phyloP scores from a whole-genome alignment of 2,329 filamentous ascomycete genomes.

The Neopestalotiopsis sp. region DNA sequence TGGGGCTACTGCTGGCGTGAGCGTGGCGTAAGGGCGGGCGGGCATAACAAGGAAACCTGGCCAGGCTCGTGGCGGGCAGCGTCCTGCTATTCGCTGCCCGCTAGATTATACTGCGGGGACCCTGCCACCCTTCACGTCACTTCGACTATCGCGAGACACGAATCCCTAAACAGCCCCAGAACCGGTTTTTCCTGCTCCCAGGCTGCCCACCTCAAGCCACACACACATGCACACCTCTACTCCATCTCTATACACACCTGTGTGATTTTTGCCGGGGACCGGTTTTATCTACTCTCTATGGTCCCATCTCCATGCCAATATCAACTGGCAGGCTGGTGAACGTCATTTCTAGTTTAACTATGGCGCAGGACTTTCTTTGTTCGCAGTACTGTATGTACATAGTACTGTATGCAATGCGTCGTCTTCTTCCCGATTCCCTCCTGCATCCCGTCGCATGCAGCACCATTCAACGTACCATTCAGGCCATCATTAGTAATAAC shows the following conservation, averaged over 20 bases:
- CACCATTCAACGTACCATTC: no score
- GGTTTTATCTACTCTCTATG: no score
- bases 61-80: background rate
- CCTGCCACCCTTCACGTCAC: slow-evolving; percentile 19
- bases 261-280: no score
- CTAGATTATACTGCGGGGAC: slow-evolving; percentile 15
- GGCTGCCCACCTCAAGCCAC: slow-evolving; percentile 29
- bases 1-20: background rate
- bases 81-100: slow-evolving; percentile 2
- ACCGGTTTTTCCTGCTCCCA: slow-evolving; percentile 32
- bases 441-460: no score
- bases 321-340: slow-evolving; percentile 25
- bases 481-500: no score
- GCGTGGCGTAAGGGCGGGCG: background rate
- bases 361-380: slow-evolving; percentile 18
- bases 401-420: no score
- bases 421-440: no score
- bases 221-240: slow-evolving; percentile 13
- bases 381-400: no score
- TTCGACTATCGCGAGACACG: slow-evolving; percentile 7
- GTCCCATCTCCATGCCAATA: slow-evolving; percentile 16
- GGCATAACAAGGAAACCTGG: background rate
- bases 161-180: slow-evolving; percentile 18
- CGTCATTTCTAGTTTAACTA: slow-evolving; percentile 34
- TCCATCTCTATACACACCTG: no score